Base-by-base conservation (phyloP, 768 basidiomycete genomes). In the Crepidotus variabilis region DNA sequence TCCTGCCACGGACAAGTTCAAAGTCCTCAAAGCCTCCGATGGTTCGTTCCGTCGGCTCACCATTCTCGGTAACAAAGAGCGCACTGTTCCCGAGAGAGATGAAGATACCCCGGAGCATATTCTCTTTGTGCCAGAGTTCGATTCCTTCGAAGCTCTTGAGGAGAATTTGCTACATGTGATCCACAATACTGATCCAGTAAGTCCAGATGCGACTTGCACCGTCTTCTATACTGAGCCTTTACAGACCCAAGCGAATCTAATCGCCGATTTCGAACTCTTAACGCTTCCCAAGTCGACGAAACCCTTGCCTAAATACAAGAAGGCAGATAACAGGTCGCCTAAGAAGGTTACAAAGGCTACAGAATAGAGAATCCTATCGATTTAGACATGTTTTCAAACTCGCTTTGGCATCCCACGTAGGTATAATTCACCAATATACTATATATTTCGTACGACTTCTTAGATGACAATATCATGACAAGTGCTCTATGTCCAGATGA, bases 41-140 rank as follows among this genome's bases (percentile, higher is more conserved):
- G 65, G 63, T 4, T 60, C 65, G 35, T 63, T 68, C 53, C 63
- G 63, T 10, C 63, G 67, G 2, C 54, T 68, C 18, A 66, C 67
- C 6, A 60, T 66, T 22, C 58, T 68, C 16, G 67, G 67, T 2
- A 68, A 68, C 51, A 57, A 61, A 9, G 65, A 68, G 54, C 67
- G 67, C 21, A 60, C 62, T 11, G 60, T 68, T 8, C 67, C 67
- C 9, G 62, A 65, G 45, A 61, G 58, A 48, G 58, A 59, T 21
- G 67, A 65, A 23, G 67, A 68, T 35, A 65, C 65, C 0, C 65
- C 65, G 16, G 67, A 68, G 50, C 67, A 68, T 56, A 60, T 65
- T 39, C 60, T 68, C 21, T 68, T 66, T 43, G 52, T 68, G 4
- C 67, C 67, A 14, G 63, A 60, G 13, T 66, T 66, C 35, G 64